phyloP scores from a whole-genome alignment of 2,329 filamentous ascomycete genomes.

The Chaetothyriales sp. region DNA sequence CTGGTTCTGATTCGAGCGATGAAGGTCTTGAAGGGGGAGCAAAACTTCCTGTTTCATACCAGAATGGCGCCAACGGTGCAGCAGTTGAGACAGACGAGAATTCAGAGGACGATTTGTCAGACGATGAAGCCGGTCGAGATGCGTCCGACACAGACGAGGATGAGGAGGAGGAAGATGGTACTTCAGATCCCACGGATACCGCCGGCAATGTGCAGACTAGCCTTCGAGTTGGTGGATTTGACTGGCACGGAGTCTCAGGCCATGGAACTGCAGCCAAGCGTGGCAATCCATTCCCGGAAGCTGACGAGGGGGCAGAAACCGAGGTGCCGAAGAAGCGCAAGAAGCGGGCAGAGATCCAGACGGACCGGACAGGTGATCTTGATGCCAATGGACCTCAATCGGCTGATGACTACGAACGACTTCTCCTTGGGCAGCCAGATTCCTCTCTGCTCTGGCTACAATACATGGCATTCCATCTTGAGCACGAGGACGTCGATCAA shows the following conservation, averaged over 20 bases:
- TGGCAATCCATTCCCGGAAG: conserved; percentile 38
- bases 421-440: conserved; percentile 81
- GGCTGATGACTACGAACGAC: conserved; percentile 80
- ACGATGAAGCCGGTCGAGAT: conserved; percentile 26
- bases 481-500: conserved; percentile 74
- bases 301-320: conserved; percentile 31
- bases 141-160: conserved; percentile 20
- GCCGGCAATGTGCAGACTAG: conserved; percentile 18
- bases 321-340: conserved; percentile 50
- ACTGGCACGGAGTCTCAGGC: conserved; percentile 55
- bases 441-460: conserved; percentile 88
- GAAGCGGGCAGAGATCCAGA: conserved; percentile 60
- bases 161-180: conserved; percentile 28
- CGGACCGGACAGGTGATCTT: conserved; percentile 83
- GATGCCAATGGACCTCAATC: conserved; percentile 80
- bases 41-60: conserved; percentile 18
- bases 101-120: conserved; percentile 23
- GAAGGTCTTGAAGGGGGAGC: conserved; percentile 23
- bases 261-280: conserved; percentile 17
- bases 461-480: conserved; percentile 98
- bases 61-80: conserved; percentile 34
- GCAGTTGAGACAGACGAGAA: conserved; percentile 19
- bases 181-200: conserved; percentile 22
- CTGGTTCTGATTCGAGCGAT: conserved; percentile 24
- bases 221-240: conserved; percentile 62